These are phyloP conservation scores for Maudiozyma pseudohumilis DNA, from an alignment of 805 yeast species.

Conservation along the genomic window DNA sequence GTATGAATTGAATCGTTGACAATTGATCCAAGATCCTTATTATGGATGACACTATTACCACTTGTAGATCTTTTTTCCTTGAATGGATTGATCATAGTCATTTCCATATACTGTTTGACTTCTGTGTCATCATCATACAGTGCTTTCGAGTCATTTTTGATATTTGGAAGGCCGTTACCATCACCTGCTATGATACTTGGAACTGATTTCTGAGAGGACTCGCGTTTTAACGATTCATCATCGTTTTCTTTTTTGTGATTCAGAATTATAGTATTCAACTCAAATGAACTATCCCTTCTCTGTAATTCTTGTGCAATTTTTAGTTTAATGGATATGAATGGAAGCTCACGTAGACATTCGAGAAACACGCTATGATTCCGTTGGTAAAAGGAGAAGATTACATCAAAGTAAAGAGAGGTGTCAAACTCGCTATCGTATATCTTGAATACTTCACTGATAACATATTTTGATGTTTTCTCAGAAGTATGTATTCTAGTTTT, in stretches of 20 bases:
- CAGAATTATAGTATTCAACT: conserved; percentile 5
- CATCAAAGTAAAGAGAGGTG: conserved; percentile 16
- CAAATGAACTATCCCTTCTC: conserved; percentile 14
- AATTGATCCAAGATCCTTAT: background rate
- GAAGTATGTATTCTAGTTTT: background rate
- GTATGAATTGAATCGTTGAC: background rate
- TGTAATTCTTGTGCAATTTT: conserved; percentile 24
- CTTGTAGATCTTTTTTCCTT: conserved; percentile 12
- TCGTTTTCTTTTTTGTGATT: background rate
- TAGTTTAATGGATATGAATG: conserved; percentile 18
- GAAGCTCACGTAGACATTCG: conserved; percentile 8
- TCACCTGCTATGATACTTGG: background rate
- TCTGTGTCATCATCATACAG: conserved; percentile 12
- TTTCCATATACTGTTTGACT: conserved; percentile 21
- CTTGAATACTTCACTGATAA: conserved; percentile 11
- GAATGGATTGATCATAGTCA: conserved; percentile 30
- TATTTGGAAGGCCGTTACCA: no score
- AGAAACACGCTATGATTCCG: conserved; percentile 9
- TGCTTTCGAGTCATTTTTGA: background rate
- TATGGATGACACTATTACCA: conserved; percentile 18
- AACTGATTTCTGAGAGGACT: no score
- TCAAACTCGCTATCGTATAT: conserved; percentile 25
- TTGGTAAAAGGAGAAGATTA: conserved; percentile 12
- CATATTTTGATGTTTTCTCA: background rate
- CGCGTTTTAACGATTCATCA: no score